Evolutionary conservation across 257 asterid species (phyloP).

Genomic region (Solanum pinnatisectum): DNA sequence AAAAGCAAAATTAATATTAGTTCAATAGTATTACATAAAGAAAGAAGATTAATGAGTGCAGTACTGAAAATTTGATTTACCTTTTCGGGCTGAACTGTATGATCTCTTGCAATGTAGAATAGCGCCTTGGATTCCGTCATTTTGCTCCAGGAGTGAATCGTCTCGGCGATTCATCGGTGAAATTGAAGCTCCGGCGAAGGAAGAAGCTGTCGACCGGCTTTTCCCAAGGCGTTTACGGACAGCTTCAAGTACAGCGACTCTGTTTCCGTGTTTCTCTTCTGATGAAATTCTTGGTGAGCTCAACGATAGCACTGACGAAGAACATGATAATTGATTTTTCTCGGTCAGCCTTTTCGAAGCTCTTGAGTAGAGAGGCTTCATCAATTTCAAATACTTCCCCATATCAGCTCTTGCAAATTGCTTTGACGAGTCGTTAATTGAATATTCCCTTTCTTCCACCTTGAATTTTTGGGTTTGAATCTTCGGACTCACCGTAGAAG

Average conservation of each 20-base stretch:
- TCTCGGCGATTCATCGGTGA: constrained; percentile 39
- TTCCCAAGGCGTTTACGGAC: constrained; percentile 43
- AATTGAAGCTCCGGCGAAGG: constrained; percentile 10
- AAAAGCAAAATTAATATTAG: neutral
- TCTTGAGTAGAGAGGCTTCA: constrained; percentile 44
- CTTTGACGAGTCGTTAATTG: neutral
- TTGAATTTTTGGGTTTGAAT: constrained; percentile 3
- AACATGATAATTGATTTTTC: constrained; percentile 27
- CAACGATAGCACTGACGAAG: constrained; percentile 31
- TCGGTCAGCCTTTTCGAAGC: constrained; percentile 36
- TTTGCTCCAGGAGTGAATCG: constrained; percentile 50
- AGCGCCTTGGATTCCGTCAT: constrained; percentile 49
- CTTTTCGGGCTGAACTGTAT: constrained; percentile 44
- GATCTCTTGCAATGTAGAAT: constrained; percentile 80
- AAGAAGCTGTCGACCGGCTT: constrained; percentile 59
- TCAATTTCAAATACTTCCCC: constrained; percentile 50
- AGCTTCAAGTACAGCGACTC: constrained; percentile 35
- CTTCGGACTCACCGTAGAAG: neutral
- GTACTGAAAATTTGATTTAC: constrained; percentile 5
- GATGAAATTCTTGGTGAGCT: constrained; percentile 32
- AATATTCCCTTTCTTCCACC: neutral
- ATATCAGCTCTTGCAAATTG: constrained; percentile 17
- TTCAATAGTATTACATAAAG: neutral
- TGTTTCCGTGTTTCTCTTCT: constrained; percentile 26
- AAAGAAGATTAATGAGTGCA: neutral